A percentile compares a stretch with the other conserved stretches of the same genome.
Conservation (phyloP, 805 yeast genomes). For the Trichomonascus vanleenenianus region DNA sequence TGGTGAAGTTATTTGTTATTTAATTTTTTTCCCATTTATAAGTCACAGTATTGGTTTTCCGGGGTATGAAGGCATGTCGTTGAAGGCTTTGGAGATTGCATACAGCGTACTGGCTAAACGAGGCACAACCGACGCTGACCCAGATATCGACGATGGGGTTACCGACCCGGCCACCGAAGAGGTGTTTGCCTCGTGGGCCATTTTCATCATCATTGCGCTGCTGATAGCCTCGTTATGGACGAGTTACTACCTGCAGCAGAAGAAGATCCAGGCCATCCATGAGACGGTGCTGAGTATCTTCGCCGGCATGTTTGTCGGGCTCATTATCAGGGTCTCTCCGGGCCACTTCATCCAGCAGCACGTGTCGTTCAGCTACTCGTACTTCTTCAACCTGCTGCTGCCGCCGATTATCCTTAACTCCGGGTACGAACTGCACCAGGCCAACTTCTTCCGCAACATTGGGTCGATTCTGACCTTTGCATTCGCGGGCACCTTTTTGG, state of each 20-base stretch:
- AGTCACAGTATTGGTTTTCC: background rate
- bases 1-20: too few relatives aligned
- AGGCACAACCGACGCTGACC: slow-evolving; percentile 33
- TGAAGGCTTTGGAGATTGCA: background rate
- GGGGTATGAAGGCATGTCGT: background rate
- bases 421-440: slow-evolving; percentile 94
- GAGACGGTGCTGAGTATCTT: slow-evolving; percentile 95
- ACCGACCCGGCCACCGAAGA: slow-evolving; percentile 88
- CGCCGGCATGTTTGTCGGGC: slow-evolving; percentile 94
- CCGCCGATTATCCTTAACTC: slow-evolving; percentile 96
- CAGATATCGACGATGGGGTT: slow-evolving; percentile 43
- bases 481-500: slow-evolving; percentile 91
- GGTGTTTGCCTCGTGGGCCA: slow-evolving; percentile 95
- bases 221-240: slow-evolving; percentile 91
- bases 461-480: slow-evolving; percentile 91
- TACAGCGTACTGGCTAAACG: slow-evolving; percentile 17
- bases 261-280: slow-evolving; percentile 90
- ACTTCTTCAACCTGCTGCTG: slow-evolving; percentile 84
- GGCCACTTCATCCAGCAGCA: slow-evolving; percentile 97
- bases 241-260: slow-evolving; percentile 83
- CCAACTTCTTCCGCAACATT: slow-evolving; percentile 86
- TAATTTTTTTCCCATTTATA: background rate
- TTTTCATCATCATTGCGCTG: slow-evolving; percentile 74
- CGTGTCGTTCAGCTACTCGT: slow-evolving; percentile 88
- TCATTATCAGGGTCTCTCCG: slow-evolving; percentile 82